Conservation (phyloP, 768 basidiomycete species). For the Leccinum uliginosum region DNA sequence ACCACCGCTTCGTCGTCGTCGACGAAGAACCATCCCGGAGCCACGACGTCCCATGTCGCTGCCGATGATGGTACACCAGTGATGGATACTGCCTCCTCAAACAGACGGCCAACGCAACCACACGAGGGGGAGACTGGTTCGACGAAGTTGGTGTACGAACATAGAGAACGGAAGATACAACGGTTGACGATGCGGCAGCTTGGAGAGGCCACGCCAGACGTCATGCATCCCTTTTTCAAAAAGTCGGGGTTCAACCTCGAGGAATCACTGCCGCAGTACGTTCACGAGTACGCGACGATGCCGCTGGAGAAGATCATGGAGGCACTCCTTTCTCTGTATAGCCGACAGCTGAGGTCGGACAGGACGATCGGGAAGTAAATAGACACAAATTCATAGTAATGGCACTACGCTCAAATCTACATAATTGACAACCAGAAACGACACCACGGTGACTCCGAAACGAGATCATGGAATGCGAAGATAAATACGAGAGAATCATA, state of each 20-base stretch:
- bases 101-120: constrained; percentile 14
- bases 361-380: constrained; percentile 14
- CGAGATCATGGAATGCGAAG: no score
- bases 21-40: constrained; percentile 9
- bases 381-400: not conserved
- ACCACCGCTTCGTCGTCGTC: not conserved
- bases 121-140: constrained; percentile 13
- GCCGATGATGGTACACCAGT: constrained; percentile 7
- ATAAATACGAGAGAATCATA: no score
- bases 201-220: constrained; percentile 85
- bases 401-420: no score
- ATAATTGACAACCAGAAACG: no score
- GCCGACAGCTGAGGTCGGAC: constrained; percentile 54
- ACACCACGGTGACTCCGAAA: no score
- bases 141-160: constrained; percentile 44
- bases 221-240: constrained; percentile 85
- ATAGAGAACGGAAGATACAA: constrained; percentile 63
- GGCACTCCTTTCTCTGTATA: constrained; percentile 70
- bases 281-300: constrained; percentile 80
- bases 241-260: constrained; percentile 80
- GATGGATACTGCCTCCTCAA: not conserved
- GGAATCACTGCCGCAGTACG: constrained; percentile 81
- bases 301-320: constrained; percentile 86
- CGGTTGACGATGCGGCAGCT: constrained; percentile 81
- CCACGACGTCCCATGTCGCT: not conserved